Conservation (phyloP, 495 filamentous ascomycete species). For the Penicillium argentinense region DNA sequence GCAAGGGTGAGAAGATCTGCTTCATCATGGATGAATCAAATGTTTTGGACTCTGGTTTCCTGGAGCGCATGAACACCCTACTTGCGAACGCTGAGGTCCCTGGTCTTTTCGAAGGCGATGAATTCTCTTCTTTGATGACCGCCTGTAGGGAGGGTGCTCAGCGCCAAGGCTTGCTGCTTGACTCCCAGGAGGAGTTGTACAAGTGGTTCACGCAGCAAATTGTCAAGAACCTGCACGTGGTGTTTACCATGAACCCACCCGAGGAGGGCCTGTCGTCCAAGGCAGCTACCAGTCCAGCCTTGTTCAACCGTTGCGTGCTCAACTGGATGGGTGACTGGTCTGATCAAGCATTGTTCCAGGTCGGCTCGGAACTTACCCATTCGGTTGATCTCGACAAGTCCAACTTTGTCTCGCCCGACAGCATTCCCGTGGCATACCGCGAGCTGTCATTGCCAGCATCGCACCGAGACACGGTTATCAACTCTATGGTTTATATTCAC, state of each 20-base stretch:
- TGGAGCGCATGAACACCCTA: conserved; percentile 98
- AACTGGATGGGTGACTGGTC: conserved; percentile 99
- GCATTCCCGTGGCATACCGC: conserved; percentile 86
- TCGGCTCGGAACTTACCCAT: conserved; percentile 91
- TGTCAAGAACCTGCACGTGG: conserved; percentile 96
- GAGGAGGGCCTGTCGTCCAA: conserved; percentile 93
- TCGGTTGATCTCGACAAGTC: conserved; percentile 90
- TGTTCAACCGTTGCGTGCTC: conserved; percentile 98
- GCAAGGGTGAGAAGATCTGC: conserved; percentile 98
- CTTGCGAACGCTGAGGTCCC: conserved; percentile 98
- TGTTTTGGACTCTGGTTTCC: conserved; percentile 95
- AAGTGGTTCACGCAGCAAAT: conserved; percentile 99
- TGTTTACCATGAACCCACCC: conserved; percentile 99
- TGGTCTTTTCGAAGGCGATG: conserved; percentile 96
- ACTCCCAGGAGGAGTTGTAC: conserved; percentile 97
- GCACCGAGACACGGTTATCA: conserved; percentile 87
- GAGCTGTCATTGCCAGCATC: conserved; percentile 80
- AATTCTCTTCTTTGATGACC: conserved; percentile 94
- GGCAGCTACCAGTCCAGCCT: conserved; percentile 91
- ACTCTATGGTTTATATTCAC: conserved; percentile 98
- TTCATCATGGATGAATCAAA: conserved; percentile 99
- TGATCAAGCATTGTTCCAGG: conserved; percentile 97
- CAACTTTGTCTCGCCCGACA: conserved; percentile 84
- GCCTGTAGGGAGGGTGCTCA: conserved; percentile 98
- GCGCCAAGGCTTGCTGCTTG: conserved; percentile 88